Conservation (phyloP, 164 flowering plant genomes). For the Protea cynaroides region DNA sequence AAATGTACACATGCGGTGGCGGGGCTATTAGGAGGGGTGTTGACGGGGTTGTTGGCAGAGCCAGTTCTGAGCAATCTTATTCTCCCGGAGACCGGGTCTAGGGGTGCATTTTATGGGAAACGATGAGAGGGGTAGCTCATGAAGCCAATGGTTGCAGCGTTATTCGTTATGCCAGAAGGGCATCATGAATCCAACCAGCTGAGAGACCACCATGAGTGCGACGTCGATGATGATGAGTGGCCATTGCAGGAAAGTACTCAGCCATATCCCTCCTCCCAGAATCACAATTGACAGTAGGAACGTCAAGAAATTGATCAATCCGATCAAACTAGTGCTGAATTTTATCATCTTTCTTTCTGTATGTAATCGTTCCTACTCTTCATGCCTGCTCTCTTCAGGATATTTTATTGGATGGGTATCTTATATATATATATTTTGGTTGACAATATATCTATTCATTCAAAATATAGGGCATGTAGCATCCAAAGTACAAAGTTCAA, state of each 20-base stretch:
- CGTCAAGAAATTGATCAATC: conserved; percentile 68
- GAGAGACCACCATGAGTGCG: conserved; percentile 68
- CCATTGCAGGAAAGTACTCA: conserved; percentile 90
- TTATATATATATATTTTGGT: too few species aligned
- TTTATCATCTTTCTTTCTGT: conserved; percentile 31
- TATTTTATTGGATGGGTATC: too few species aligned
- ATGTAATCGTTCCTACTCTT: too few species aligned
- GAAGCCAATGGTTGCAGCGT: conserved; percentile 49
- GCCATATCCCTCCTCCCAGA: conserved; percentile 89
- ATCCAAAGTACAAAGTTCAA: too few species aligned
- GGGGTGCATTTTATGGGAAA: conserved; percentile 52
- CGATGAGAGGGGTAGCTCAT: conserved; percentile 31
- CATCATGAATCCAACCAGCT: conserved; percentile 88
- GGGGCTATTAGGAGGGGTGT: conserved; percentile 49
- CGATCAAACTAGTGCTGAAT: conserved; percentile 63
- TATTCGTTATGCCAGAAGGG: too few species aligned
- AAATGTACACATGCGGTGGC: conserved; percentile 54
- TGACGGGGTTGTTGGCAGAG: conserved; percentile 53
- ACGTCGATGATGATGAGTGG: conserved; percentile 76
- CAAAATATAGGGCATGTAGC: too few species aligned
- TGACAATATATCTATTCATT: too few species aligned
- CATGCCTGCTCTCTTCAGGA: too few species aligned
- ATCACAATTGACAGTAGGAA: conserved; percentile 79
- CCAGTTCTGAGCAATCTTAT: conserved; percentile 40
- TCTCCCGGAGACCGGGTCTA: conserved; percentile 30